Percentiles rank a stretch among this genome's conserved stretches.
These are phyloP conservation scores for Eucalyptus erythrocorys DNA, from an alignment of 345 rosid genomes.

Conservation along the genomic window DNA sequence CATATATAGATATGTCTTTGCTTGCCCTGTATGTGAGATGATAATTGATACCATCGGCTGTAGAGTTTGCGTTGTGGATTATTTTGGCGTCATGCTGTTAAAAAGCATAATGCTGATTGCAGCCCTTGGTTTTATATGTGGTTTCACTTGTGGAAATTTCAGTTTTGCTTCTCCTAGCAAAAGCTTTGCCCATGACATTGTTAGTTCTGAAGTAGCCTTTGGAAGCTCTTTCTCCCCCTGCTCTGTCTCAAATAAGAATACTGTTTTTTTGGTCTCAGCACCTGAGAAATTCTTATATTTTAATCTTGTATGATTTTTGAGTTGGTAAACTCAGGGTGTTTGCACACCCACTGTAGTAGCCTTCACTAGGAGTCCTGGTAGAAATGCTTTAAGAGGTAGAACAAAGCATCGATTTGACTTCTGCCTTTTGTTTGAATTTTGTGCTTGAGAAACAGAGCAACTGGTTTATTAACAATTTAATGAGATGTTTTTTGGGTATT, in stretches of 20 bases:
- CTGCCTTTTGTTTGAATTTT: background rate
- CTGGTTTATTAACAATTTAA: background rate
- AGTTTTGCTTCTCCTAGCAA: background rate
- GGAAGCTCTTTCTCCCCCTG: background rate
- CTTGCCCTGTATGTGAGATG: background rate
- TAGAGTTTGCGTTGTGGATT: background rate
- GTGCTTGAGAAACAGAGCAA: background rate
- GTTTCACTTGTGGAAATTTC: background rate
- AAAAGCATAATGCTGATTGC: background rate
- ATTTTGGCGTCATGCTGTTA: background rate
- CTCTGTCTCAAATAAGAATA: background rate
- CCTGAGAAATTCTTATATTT: background rate
- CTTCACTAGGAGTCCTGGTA: background rate
- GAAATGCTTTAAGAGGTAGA: background rate
- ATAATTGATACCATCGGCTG: background rate
- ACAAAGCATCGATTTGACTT: background rate
- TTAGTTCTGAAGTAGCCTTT: background rate
- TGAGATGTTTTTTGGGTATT: background rate
- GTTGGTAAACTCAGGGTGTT: background rate
- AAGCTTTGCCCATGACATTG: background rate
- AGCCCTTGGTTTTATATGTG: background rate
- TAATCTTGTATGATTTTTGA: background rate
- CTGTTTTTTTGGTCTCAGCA: background rate
- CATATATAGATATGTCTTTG: background rate
- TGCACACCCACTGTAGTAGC: background rate